Base-by-base conservation (phyloP, 2,329 filamentous ascomycete species). In the Dothiorella sarmentorum region DNA sequence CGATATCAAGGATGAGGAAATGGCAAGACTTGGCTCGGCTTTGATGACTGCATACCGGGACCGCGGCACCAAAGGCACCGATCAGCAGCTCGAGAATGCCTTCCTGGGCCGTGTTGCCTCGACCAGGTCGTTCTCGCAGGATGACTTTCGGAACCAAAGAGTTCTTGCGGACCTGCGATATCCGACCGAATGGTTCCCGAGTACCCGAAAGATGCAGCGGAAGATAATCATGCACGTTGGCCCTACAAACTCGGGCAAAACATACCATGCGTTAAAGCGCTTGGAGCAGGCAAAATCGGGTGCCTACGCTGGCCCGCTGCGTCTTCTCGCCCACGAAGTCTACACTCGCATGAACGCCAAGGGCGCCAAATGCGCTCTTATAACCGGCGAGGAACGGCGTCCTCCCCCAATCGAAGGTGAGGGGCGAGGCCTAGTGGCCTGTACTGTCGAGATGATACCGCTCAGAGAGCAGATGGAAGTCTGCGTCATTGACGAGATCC, bases 221-320 rank as follows among this genome's bases (percentile, higher is more conserved):
- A 93, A 85, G 0, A 82, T 99, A 38, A 91, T 97, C 75, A 78
- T 99, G 18, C 94, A 99, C 67, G 91, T 99, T 51, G 94, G 94
- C 0, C 94, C 94, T 1, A 99, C 94, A 2, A 99, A 99, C 73
- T 97, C 94, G 0, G 94, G 94, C 59, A 99, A 99, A 79, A 99
- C 95, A 0, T 99, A 97, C 70, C 88, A 91, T 69, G 95, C 94
- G 0, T 76, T 99, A 63, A 87, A 96, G 74, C 85, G 88, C 11
- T 80, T 99, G 10, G 90, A 97, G 70, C 79, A 84, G 51, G 87
- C 88, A 2, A 81, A 86, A 27, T 82, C 80, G 7, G 94, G 94
- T 37, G 86, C 96, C 51, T 99, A 97, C 70, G 91, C 93, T 3
- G 94, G 95, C 0, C 94, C 94, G 0, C 77, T 99, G 43, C 84